These are phyloP conservation scores for Trypanosoma vivax DNA, from an alignment of 208 protist genomes.

Conservation along the genomic window DNA sequence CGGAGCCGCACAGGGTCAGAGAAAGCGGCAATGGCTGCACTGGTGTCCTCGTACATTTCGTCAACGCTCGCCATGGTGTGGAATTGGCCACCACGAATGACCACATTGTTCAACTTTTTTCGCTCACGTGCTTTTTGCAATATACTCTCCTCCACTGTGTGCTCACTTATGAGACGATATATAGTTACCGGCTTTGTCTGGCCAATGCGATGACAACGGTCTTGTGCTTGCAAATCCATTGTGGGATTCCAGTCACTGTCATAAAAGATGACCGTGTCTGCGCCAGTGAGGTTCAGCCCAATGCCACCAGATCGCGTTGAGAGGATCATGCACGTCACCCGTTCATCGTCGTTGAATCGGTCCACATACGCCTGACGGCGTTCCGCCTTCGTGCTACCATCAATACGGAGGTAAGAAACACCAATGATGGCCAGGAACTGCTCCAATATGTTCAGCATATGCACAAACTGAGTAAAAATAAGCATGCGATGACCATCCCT, in stretches of 20 bases:
- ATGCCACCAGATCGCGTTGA: constrained; percentile 96
- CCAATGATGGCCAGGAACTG: constrained; percentile 90
- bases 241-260: constrained; percentile 99
- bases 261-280: constrained; percentile 99
- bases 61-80: constrained; percentile 64
- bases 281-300: constrained; percentile 98
- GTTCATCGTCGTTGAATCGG: constrained; percentile 88
- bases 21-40: constrained; percentile 60
- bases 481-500: constrained; percentile 89
- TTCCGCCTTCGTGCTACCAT: constrained; percentile 90
- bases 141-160: constrained; percentile 97
- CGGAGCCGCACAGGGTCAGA: constrained; percentile 65
- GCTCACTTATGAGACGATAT: constrained; percentile 93
- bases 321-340: constrained; percentile 97
- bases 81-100: constrained; percentile 94
- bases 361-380: constrained; percentile 90
- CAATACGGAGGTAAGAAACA: constrained; percentile 92
- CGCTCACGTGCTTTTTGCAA: constrained; percentile 93
- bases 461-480: constrained; percentile 99
- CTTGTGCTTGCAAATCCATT: constrained; percentile 97
- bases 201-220: constrained; percentile 96
- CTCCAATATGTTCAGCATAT: constrained; percentile 97
- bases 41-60: constrained; percentile 49
- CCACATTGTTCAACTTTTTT: constrained; percentile 91
- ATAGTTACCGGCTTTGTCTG: constrained; percentile 96